A percentile compares a stretch with the other conserved stretches of the same genome.
Evolutionary conservation across 140 eudicot species (phyloP).

Genomic region (Ambrosia hybrid): DNA sequence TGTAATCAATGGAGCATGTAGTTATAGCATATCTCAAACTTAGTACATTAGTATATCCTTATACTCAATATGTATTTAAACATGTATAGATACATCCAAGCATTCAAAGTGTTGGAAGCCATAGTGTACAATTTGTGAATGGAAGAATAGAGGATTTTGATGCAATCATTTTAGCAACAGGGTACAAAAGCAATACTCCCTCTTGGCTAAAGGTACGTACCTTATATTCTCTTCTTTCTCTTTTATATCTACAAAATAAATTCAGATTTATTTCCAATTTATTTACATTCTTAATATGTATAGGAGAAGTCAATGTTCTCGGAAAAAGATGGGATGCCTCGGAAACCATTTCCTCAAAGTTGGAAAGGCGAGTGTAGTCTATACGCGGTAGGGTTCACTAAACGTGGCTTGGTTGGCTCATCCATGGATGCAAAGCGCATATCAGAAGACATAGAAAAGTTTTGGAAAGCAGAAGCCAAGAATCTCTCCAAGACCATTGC

Average conservation of each 20-base stretch:
- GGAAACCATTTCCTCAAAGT: slow-evolving; percentile 51
- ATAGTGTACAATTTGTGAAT: slow-evolving; percentile 43
- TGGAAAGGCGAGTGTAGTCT: slow-evolving; percentile 63
- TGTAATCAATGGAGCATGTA: neutral
- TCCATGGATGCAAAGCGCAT: slow-evolving; percentile 46
- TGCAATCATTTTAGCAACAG: slow-evolving; percentile 76
- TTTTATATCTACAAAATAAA: neutral
- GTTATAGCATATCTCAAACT: neutral
- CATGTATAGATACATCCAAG: slow-evolving; percentile 44
- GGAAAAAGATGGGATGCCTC: slow-evolving; percentile 49
- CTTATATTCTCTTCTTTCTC: neutral
- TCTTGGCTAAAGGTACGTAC: slow-evolving; percentile 83
- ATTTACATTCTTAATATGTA: neutral
- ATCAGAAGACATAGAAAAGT: slow-evolving; percentile 42
- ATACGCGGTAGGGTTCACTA: slow-evolving; percentile 54
- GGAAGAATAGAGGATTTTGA: slow-evolving; percentile 61
- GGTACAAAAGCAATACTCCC: slow-evolving; percentile 82
- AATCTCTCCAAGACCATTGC: slow-evolving; percentile 30
- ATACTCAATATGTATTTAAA: neutral
- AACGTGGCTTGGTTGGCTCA: slow-evolving; percentile 52
- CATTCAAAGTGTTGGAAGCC: slow-evolving; percentile 38
- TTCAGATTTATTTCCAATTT: neutral
- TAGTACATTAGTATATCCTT: slow-evolving; percentile 4
- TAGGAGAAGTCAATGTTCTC: slow-evolving; percentile 51
- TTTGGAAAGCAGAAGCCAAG: slow-evolving; percentile 40